These are phyloP conservation scores for Brassica cretica DNA, from an alignment of 345 rosid genomes.

Conservation along the genomic window DNA sequence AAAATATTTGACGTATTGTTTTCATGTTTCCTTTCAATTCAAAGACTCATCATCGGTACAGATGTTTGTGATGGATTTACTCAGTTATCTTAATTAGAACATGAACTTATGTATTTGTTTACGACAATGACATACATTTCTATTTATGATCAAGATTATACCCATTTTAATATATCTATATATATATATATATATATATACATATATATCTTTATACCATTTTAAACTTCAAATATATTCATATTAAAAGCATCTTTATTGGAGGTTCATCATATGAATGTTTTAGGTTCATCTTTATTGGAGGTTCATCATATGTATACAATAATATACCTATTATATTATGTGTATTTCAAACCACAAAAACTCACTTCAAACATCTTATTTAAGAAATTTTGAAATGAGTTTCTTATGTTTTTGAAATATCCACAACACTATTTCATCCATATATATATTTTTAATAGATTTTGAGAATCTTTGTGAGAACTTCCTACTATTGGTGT, in stretches of 20 bases:
- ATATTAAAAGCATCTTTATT: neutral
- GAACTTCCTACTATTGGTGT: neutral
- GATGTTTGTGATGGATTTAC: neutral
- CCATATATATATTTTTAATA: too few species aligned
- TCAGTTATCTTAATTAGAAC: neutral
- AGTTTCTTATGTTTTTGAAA: neutral
- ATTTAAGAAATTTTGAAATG: too few species aligned
- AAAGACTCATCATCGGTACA: conserved; percentile 23
- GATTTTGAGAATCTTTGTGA: neutral
- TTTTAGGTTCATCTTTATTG: neutral
- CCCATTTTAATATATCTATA: too few species aligned
- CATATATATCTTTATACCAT: too few species aligned
- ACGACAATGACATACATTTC: neutral
- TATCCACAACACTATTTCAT: too few species aligned
- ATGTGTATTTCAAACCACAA: neutral
- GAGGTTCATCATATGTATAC: neutral
- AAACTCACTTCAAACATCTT: neutral
- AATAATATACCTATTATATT: neutral
- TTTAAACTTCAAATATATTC: too few species aligned
- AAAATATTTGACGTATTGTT: conserved; percentile 31
- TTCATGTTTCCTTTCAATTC: conserved; percentile 35
- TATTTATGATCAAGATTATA: neutral
- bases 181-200: too few species aligned
- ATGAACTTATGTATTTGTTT: neutral
- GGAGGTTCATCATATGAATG: neutral